Evolutionary conservation across 164 flowering plant species (phyloP).

Genomic region (Stephania yunnanensis): DNA sequence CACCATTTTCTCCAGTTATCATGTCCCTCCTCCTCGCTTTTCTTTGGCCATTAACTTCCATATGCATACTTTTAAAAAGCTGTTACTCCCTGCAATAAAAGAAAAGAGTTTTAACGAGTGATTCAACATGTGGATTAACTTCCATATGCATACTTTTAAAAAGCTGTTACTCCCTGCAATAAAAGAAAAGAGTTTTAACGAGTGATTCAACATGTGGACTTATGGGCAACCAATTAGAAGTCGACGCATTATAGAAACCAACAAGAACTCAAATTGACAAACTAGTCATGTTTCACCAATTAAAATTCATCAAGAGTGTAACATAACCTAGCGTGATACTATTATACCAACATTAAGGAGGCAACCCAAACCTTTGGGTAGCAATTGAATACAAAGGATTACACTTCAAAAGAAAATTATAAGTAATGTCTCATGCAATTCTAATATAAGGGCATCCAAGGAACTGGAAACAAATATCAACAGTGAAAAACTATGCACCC

Average conservation of each 20-base stretch:
- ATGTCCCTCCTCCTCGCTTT: conserved; percentile 38
- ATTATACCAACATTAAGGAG: no score
- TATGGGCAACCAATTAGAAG: not conserved
- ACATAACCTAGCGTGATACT: no score
- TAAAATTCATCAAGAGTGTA: not conserved
- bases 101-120: not conserved
- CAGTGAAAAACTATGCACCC: not conserved
- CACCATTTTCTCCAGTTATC: conserved; percentile 40
- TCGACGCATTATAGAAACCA: not conserved
- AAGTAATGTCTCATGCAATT: not conserved
- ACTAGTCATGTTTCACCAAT: not conserved
- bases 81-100: conserved; percentile 22
- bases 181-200: not conserved
- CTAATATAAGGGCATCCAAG: no score
- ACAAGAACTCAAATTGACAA: not conserved
- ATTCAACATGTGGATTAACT: not conserved
- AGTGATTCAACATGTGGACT: not conserved
- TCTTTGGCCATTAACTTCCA: conserved; percentile 59
- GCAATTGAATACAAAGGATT: not conserved
- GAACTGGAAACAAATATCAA: not conserved
- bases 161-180: conserved; percentile 22
- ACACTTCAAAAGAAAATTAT: not conserved
- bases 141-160: conserved; percentile 24
- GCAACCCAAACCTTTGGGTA: not conserved
- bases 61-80: conserved; percentile 17